These are phyloP conservation scores for Neofusicoccum umdonicola DNA, from an alignment of 2,329 filamentous ascomycete genomes.

Conservation along the genomic window DNA sequence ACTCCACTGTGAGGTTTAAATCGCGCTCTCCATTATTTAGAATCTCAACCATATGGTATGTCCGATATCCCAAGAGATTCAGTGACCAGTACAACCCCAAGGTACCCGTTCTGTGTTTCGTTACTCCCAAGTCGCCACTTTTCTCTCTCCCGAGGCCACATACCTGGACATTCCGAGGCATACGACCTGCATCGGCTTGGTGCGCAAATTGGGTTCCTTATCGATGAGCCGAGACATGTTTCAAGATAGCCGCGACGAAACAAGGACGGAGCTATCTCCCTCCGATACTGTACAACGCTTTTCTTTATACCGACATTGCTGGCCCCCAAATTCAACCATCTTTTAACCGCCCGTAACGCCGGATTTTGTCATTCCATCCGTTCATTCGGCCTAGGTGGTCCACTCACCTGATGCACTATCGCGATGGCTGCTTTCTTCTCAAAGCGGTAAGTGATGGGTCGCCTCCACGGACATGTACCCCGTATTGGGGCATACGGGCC, in stretches of 20 bases:
- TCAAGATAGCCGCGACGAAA: background rate
- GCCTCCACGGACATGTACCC: too few species aligned
- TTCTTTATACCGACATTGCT: too few species aligned
- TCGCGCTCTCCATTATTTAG: background rate
- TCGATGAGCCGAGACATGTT: conserved; percentile 3
- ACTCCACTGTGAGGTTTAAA: conserved; percentile 29
- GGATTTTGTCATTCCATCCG: too few species aligned
- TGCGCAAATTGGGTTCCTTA: background rate
- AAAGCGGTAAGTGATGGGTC: too few species aligned
- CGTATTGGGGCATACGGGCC: too few species aligned
- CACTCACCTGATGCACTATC: too few species aligned
- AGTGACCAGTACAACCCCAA: background rate
- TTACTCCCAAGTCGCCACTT: background rate
- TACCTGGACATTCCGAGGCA: conserved; percentile 3
- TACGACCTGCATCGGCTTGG: background rate
- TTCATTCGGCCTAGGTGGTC: too few species aligned
- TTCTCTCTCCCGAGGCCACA: background rate
- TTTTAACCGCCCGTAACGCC: too few species aligned
- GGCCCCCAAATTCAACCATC: too few species aligned
- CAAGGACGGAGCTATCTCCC: too few species aligned
- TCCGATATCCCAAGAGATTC: background rate
- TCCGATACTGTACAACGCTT: too few species aligned
- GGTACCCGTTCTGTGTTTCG: background rate
- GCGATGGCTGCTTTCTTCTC: too few species aligned
- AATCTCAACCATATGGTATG: background rate